These are phyloP conservation scores for Saccharomycopsis sp. DNA, from an alignment of 805 yeast species.

Conservation along the genomic window DNA sequence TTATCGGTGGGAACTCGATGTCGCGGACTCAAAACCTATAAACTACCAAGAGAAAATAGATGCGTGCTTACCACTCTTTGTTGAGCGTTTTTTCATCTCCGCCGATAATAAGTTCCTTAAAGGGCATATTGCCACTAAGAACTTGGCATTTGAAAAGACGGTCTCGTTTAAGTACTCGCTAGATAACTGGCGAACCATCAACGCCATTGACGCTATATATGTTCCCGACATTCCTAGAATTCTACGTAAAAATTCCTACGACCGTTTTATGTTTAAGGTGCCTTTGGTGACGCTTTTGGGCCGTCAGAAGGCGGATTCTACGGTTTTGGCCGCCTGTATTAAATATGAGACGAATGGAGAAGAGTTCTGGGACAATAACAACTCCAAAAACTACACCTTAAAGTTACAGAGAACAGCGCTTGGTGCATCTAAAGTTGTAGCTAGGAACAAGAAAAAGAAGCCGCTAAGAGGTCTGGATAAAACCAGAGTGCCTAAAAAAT, in stretches of 20 bases:
- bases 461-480: neutral
- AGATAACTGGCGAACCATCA: slow-evolving; percentile 72
- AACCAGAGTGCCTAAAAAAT: slow-evolving; percentile 17
- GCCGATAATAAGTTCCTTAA: slow-evolving; percentile 50
- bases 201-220: slow-evolving; percentile 60
- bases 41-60: slow-evolving; percentile 21
- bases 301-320: slow-evolving; percentile 22
- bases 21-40: slow-evolving; percentile 27
- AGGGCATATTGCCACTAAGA: slow-evolving; percentile 77
- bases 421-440: too few species aligned
- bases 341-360: slow-evolving; percentile 41
- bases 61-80: slow-evolving; percentile 39
- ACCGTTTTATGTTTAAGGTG: slow-evolving; percentile 64
- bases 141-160: slow-evolving; percentile 59
- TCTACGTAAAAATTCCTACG: slow-evolving; percentile 48
- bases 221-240: slow-evolving; percentile 47
- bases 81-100: slow-evolving; percentile 58
- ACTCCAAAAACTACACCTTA: slow-evolving; percentile 50
- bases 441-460: too few species aligned
- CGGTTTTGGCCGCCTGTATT: slow-evolving; percentile 46
- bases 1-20: slow-evolving; percentile 26
- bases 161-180: slow-evolving; percentile 69
- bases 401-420: slow-evolving; percentile 21
- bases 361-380: slow-evolving; percentile 79
- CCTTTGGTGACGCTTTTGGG: slow-evolving; percentile 39